Evolutionary conservation across 2,329 filamentous ascomycete genomes (phyloP), one percentile per base, ranked within the genome.

Genomic region (Ophiostoma himal-ulmi): DNA sequence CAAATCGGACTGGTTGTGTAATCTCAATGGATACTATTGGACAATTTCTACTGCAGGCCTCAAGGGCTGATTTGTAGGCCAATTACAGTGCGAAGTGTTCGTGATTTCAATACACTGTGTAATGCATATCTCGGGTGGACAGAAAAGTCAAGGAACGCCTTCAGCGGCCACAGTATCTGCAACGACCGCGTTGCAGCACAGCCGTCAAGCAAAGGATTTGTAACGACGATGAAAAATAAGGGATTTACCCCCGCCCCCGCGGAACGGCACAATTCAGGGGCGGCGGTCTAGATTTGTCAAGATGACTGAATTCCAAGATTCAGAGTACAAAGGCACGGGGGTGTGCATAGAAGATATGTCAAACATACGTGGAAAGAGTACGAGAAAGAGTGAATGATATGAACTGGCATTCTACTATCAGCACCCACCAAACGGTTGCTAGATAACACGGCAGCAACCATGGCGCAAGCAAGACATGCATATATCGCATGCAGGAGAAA

Each of bases 391-490:
- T 48, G 7, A 48, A 48, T 17, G 44, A 17, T 17, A 20, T 20
- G 5, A 20, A 20, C 44, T 48, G 44, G 44, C 20, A 48, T 48
- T 48, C 44, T 48, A 5, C 17, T 20, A 6, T 48, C 44, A 20
- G 7, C 44, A 17, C 17, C 44, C 44, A 1, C 17, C 17, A 20
- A 6, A 5, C 11, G 4, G 44, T 6, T 5, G 44, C 44, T 48
- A 7, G 44, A 48, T 48, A 48, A 14, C 52, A 57, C 52, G 52
- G 13, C 52, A 57, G 52, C 8, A 57, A 57, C 52, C 52, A 26
- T 57, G 52, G 52, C 22, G 52, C 52, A 57, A 57, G 52, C 52
- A 26, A 57, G 52, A 57, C 52, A 57, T 57, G 52, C 52, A 57
- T 57, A 57, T 57, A 26, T 57, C 26, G 10, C 22, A 57, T 57